Base-by-base conservation (phyloP, 2,329 filamentous ascomycete genomes). In the Colletotrichum cuscutae region DNA sequence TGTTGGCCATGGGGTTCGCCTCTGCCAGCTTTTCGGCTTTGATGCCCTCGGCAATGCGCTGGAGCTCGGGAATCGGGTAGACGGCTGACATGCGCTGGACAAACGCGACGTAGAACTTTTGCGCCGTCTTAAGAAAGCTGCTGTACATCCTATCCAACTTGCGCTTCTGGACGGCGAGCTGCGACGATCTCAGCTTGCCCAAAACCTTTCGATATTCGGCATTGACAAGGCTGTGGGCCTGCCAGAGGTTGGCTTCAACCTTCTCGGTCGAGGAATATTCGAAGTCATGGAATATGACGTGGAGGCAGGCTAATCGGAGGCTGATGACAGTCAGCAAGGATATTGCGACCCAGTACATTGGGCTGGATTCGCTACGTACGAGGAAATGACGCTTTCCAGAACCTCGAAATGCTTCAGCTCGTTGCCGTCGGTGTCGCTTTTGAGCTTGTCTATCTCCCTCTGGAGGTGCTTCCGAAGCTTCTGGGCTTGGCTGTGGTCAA, bases 101-200 rank as follows among this genome's bases (percentile, higher is more conserved):
- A 78, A 94, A 97, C 76, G 91, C 92, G 78, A 93, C 91, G 86
- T 98, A 98, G 82, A 97, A 98, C 78, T 91, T 91, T 82, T 97
- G 94, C 76, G 95, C 93, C 59, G 92, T 92, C 82, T 96, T 97
- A 77, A 98, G 90, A 81, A 97, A 98, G 76, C 91, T 90, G 70
- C 92, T 86, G 81, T 97, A 98, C 75, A 92, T 88, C 82, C 94
- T 95, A 80, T 94, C 92, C 63, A 96, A 86, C 82, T 95, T 97
- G 75, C 95, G 91, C 78, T 90, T 91, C 82, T 90, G 87, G 13
- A 93, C 90, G 5, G 86, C 85, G 73, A 89, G 85, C 67, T 86
- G 86, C 72, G 84, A 82, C 62, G 85, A 82, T 74, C 85, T 85
- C 60, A 90, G 84, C 76, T 87, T 88, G 76, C 87, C 86, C 75